These are phyloP conservation scores for Lathyrus oleraceus DNA, from an alignment of 306 rosid species.

Conservation along the genomic window DNA sequence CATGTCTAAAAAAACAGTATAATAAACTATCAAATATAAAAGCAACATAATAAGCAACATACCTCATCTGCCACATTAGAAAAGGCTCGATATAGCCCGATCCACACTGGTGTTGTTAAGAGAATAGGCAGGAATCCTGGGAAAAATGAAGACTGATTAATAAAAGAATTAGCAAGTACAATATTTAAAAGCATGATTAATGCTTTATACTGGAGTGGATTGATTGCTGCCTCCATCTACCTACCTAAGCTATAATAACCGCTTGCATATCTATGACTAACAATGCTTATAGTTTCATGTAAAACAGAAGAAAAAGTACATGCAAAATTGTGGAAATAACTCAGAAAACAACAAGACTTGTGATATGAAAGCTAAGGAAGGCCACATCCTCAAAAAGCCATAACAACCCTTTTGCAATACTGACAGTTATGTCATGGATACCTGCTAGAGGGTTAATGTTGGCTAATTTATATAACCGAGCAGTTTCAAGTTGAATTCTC, in stretches of 20 bases:
- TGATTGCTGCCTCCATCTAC: constrained; percentile 9
- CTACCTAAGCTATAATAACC: constrained; percentile 3
- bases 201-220: constrained; percentile 2
- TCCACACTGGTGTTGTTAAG: constrained; percentile 95
- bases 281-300: constrained; percentile 10
- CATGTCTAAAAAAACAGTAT: neutral
- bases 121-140: constrained; percentile 90
- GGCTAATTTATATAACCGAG: constrained; percentile 85
- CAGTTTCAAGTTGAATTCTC: constrained; percentile 91
- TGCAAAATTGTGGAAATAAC: neutral
- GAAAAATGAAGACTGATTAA: constrained; percentile 1
- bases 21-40: neutral
- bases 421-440: constrained; percentile 33
- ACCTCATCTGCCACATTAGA: constrained; percentile 98
- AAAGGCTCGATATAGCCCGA: constrained; percentile 93
- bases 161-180: constrained; percentile 3
- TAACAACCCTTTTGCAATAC: constrained; percentile 13
- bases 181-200: constrained; percentile 1
- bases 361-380: constrained; percentile 3
- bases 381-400: constrained; percentile 1
- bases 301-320: constrained; percentile 1
- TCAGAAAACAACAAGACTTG: constrained; percentile 10
- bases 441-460: constrained; percentile 98
- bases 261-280: constrained; percentile 18
- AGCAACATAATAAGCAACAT: constrained; percentile 29